Conservation (phyloP, 2,329 filamentous ascomycete species). For the Aphanocladium album region DNA sequence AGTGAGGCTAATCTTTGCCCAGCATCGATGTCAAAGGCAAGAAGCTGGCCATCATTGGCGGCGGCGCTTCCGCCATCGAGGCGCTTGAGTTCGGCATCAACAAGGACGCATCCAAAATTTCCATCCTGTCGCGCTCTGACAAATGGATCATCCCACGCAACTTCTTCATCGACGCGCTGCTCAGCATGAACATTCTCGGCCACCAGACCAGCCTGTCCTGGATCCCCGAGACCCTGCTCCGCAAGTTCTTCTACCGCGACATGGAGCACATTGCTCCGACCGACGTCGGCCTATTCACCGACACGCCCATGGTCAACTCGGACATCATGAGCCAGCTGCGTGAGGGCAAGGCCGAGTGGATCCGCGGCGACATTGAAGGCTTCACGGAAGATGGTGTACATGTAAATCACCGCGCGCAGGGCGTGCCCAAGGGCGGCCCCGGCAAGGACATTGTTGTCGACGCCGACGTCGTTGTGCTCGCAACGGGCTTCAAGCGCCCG, state of each 20-base stretch:
- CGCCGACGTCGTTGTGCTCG: constrained; percentile 75
- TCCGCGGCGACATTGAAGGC: constrained; percentile 70
- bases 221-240: constrained; percentile 71
- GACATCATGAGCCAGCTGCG: constrained; percentile 74
- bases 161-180: constrained; percentile 63
- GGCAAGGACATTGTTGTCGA: constrained; percentile 61
- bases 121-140: constrained; percentile 70
- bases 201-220: constrained; percentile 70
- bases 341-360: constrained; percentile 66
- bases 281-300: constrained; percentile 69
- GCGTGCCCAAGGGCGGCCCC: constrained; percentile 71
- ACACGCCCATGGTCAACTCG: constrained; percentile 84
- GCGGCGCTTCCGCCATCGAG: constrained; percentile 73
- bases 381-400: constrained; percentile 59
- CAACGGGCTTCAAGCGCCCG: constrained; percentile 75
- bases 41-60: constrained; percentile 70
- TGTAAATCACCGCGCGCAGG: constrained; percentile 67
- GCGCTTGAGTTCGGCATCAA: constrained; percentile 73
- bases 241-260: constrained; percentile 78
- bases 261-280: constrained; percentile 67
- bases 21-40: constrained; percentile 68
- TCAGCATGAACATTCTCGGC: constrained; percentile 74
- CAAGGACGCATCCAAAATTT: constrained; percentile 61
- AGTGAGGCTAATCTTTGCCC: constrained; percentile 18
- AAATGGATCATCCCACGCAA: constrained; percentile 89